These are phyloP conservation scores for Takashimella koratensis DNA, from an alignment of 1,284 basidiomycete genomes.

Conservation along the genomic window DNA sequence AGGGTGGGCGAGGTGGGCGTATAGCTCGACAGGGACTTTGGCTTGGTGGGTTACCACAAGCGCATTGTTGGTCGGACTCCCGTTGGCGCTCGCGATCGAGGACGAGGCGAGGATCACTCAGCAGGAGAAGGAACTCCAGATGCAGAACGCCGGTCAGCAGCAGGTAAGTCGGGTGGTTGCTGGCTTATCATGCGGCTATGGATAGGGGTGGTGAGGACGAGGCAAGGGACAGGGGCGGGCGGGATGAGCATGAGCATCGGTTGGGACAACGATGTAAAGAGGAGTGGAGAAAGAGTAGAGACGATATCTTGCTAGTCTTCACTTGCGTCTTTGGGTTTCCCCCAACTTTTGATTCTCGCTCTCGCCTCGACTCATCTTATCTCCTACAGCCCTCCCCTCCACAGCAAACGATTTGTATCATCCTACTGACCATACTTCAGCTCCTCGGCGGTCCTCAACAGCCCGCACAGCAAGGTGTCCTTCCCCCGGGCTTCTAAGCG, in stretches of 20 bases:
- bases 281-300: neutral
- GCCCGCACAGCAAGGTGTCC: conserved; percentile 33
- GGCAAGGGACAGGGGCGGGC: neutral
- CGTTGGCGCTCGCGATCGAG: conserved; percentile 86
- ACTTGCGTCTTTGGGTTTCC: neutral
- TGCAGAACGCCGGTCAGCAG: conserved; percentile 87
- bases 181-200: neutral
- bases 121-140: conserved; percentile 92
- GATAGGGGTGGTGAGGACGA: neutral
- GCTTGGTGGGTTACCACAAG: conserved; percentile 95
- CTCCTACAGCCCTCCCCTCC: too few species aligned
- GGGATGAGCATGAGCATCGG: neutral
- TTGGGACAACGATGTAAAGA: neutral
- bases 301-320: neutral
- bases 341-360: too few species aligned
- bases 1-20: conserved; percentile 57
- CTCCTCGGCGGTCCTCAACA: conserved; percentile 29
- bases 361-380: too few species aligned
- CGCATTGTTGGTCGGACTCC: conserved; percentile 86
- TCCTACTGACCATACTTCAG: conserved; percentile 11
- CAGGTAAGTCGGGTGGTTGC: conserved; percentile 64
- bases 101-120: conserved; percentile 91
- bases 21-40: conserved; percentile 69
- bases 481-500: conserved; percentile 45
- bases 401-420: too few species aligned